Percentiles rank a stretch among this genome's conserved stretches.
Evolutionary conservation across 805 yeast species (phyloP).

Genomic region (Candida manassasensis): DNA sequence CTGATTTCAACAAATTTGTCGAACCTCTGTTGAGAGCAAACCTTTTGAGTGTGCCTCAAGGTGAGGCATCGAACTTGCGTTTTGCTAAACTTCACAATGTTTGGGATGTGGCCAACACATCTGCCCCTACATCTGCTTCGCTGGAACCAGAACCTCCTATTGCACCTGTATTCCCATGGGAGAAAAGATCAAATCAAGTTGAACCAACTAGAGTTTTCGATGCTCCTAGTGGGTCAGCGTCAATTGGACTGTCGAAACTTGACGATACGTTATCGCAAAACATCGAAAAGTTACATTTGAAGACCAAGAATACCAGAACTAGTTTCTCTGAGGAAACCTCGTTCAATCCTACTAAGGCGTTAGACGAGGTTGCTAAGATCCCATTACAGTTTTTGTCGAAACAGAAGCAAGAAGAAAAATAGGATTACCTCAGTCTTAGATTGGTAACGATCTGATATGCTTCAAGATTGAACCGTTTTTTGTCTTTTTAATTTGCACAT

Average conservation of each 20-base stretch:
- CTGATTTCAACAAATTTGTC: conserved; percentile 18
- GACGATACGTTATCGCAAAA: conserved; percentile 7
- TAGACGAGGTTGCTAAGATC: conserved; percentile 22
- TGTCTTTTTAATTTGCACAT: too few relatives aligned
- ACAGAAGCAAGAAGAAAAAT: conserved; percentile 10
- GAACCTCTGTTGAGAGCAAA: conserved; percentile 13
- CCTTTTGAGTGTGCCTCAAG: conserved; percentile 12
- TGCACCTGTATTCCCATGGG: conserved; percentile 28
- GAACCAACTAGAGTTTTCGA: conserved; percentile 24
- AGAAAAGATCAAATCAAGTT: conserved; percentile 15
- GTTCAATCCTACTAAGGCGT: conserved; percentile 21
- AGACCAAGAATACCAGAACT: conserved; percentile 3
- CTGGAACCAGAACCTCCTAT: conserved; percentile 1
- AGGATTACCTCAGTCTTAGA: too few relatives aligned
- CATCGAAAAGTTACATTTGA: conserved; percentile 9
- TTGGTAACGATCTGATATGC: too few relatives aligned
- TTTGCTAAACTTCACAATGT: conserved; percentile 16
- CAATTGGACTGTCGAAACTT: conserved; percentile 5
- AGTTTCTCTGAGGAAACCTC: conserved; percentile 3
- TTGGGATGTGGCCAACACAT: conserved; percentile 16
- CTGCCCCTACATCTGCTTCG: conserved; percentile 1
- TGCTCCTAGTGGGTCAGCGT: conserved; percentile 4
- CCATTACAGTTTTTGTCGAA: conserved; percentile 22
- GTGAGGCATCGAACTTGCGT: conserved; percentile 20
- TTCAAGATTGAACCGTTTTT: too few relatives aligned